Evolutionary conservation across 768 basidiomycete genomes (phyloP), one percentile per base, ranked within the genome.

Genomic region (Botryobasidium botryosum): DNA sequence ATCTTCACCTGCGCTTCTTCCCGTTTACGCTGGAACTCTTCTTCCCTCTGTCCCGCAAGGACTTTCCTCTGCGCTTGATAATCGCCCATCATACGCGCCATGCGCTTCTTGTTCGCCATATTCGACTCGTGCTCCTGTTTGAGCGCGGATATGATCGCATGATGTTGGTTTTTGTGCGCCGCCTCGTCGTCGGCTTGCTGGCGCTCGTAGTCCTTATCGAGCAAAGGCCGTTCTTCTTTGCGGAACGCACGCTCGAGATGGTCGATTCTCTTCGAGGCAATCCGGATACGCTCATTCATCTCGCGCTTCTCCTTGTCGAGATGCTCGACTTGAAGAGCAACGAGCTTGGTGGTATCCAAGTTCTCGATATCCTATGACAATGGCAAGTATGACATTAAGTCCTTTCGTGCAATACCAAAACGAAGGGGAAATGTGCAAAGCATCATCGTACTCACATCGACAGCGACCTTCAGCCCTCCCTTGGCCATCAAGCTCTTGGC

Each of bases 301-400:
- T 88, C 83, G 55, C 75, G 79, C 70, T 90, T 92, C 65, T 97
- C 91, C 65, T 92, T 94, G 65, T 94, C 94, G 36, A 96, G 70
- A 57, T 96, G 88, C 52, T 87, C 79, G 29, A 94, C 88, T 60
- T 94, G 90, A 52, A 94, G 74, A 25, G 71, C 74, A 60, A 96
- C 79, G 50, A 97, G 72, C 38, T 75, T 75, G 55, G 84, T 79
- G 6, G 87, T 88, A 59, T 86, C 86, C 50, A 83, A 68, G 41
- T 74, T 75, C 53, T 86, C 82, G 60, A 90, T 69, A 56, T 82
- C 78, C 81, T 87, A 50, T 20, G 43, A 44, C 26, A 25, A 42
- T 24, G 8, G 37, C 46, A 18, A 52, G 20, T 50, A 39, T 13
- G 37, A 39, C 10, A 10, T 39, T 39, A 28, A 33, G 49, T 23